Evolutionary conservation across 1,284 basidiomycete species (phyloP).

Genomic region (Vanrija pseudolonga): DNA sequence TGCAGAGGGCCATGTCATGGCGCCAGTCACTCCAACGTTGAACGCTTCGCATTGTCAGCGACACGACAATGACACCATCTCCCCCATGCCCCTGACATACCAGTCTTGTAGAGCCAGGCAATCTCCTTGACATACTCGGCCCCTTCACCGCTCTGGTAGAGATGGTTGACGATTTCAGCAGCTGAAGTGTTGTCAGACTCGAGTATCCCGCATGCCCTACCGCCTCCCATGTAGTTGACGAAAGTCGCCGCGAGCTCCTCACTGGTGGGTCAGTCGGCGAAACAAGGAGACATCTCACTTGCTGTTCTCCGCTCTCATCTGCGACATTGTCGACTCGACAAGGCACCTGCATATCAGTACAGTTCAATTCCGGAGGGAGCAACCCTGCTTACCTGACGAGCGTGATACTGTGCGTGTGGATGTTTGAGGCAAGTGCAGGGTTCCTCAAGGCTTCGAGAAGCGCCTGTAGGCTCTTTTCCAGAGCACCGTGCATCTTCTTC

Average conservation of each 20-base stretch:
- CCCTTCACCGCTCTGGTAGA: background rate
- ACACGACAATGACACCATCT: background rate
- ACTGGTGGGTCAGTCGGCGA: background rate
- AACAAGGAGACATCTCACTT: background rate
- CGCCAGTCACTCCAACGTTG: slow-evolving; percentile 3
- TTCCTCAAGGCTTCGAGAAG: background rate
- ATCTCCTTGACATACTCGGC: slow-evolving; percentile 7
- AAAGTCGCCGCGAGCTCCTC: background rate
- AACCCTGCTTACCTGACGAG: background rate
- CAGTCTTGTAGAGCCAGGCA: slow-evolving; percentile 15
- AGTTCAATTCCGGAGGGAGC: no score
- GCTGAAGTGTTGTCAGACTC: background rate
- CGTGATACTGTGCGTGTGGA: slow-evolving; percentile 1
- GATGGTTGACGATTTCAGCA: background rate
- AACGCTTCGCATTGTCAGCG: background rate
- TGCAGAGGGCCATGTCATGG: background rate
- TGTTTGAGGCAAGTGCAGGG: background rate
- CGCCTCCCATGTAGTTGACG: background rate
- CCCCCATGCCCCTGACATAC: no score
- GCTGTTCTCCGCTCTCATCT: background rate
- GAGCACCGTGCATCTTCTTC: slow-evolving; percentile 38
- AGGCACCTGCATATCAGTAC: slow-evolving; percentile 1
- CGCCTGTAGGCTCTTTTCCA: background rate
- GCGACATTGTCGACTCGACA: slow-evolving; percentile 1
- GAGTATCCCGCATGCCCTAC: background rate